phyloP scores from a whole-genome alignment of 176 grass and related monocot genomes.

The Tillandsia fasciculata region DNA sequence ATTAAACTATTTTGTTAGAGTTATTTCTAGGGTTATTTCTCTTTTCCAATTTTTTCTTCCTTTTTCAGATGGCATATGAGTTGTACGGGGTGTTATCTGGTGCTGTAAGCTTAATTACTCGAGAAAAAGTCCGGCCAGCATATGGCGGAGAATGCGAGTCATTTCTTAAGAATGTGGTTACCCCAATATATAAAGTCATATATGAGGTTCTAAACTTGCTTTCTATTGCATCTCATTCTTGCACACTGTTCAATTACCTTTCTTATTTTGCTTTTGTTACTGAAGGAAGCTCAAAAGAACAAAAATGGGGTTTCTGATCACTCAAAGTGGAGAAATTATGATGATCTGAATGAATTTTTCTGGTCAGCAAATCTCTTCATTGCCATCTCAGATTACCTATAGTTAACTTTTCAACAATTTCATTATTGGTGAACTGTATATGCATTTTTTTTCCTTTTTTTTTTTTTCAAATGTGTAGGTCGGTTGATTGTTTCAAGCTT shows the following conservation, averaged over 20 bases:
- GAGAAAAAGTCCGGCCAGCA: constrained; percentile 69
- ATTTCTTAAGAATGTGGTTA: constrained; percentile 75
- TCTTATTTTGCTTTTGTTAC: constrained; percentile 25
- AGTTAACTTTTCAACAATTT: constrained; percentile 12
- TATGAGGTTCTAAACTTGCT: constrained; percentile 28
- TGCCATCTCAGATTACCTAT: no score
- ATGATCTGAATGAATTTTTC: constrained; percentile 94
- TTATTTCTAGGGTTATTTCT: neutral
- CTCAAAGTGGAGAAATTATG: constrained; percentile 98
- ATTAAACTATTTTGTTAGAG: neutral
- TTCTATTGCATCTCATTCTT: constrained; percentile 14
- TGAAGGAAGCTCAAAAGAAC: constrained; percentile 86
- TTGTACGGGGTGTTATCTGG: constrained; percentile 87
- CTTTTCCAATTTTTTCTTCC: constrained; percentile 10
- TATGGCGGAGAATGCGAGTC: constrained; percentile 71
- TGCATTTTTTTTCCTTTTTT: neutral
- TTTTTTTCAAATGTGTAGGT: constrained; percentile 34
- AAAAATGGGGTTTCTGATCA: constrained; percentile 74
- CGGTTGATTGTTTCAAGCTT: constrained; percentile 84
- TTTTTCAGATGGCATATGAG: constrained; percentile 96
- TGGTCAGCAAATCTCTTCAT: constrained; percentile 49
- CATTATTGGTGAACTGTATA: no score
- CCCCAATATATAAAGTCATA: constrained; percentile 70
- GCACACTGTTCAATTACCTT: constrained; percentile 18
- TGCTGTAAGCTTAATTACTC: constrained; percentile 81